phyloP scores from a whole-genome alignment of 164 flowering plant genomes.

The Stephania cephalantha region DNA sequence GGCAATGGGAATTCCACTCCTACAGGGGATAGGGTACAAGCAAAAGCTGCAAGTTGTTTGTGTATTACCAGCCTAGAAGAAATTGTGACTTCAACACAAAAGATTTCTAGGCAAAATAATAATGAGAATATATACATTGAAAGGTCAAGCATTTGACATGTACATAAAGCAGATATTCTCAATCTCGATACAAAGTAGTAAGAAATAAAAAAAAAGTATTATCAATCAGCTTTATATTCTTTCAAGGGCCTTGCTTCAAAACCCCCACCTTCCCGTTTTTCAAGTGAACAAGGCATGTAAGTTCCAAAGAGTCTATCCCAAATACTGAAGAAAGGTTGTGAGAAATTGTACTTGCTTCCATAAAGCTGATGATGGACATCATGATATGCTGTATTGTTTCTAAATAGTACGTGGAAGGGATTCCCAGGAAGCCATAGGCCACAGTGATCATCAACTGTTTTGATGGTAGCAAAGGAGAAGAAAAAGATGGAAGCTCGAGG shows the following conservation, averaged over 20 bases:
- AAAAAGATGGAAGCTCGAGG: constrained; percentile 82
- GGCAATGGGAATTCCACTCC: no score
- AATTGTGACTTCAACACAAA: no score
- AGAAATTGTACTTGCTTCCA: constrained; percentile 87
- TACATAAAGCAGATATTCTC: constrained; percentile 5
- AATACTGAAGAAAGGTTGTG: constrained; percentile 87
- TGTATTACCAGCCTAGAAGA: no score
- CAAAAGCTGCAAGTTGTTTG: no score
- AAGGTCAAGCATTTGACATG: constrained; percentile 11
- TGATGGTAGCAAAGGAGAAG: constrained; percentile 92
- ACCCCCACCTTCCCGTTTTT: constrained; percentile 71
- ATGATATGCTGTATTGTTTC: constrained; percentile 90
- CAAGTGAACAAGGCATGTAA: constrained; percentile 84
- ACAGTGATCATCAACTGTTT: constrained; percentile 95
- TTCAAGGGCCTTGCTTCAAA: constrained; percentile 61
- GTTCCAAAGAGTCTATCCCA: constrained; percentile 96
- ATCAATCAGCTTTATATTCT: constrained; percentile 37
- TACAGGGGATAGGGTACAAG: no score
- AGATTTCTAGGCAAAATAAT: background rate
- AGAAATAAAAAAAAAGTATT: background rate
- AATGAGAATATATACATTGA: constrained; percentile 22
- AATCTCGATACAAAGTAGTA: constrained; percentile 9
- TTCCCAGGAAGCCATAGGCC: constrained; percentile 95
- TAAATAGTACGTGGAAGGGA: constrained; percentile 68
- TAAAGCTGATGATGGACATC: constrained; percentile 94